phyloP scores from a whole-genome alignment of 202 grass and related monocot species.

The Elaeis oleifera region DNA sequence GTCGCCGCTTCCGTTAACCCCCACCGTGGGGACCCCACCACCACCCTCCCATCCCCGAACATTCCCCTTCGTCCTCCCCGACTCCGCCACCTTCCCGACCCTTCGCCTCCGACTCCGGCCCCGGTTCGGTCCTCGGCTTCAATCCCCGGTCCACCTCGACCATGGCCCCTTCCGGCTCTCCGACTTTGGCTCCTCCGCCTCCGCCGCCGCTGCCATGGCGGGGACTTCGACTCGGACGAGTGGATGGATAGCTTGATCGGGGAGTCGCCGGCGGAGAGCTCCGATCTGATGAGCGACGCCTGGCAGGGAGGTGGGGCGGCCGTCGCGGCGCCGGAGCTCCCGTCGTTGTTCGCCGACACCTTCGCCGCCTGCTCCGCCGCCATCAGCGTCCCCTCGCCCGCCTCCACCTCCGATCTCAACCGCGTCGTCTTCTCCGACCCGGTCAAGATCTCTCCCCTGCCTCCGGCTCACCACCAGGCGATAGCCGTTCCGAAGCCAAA shows the following conservation, averaged over 20 bases:
- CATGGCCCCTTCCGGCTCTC: slow-evolving; percentile 18
- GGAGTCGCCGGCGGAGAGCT: slow-evolving; percentile 21
- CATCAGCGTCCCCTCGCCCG: slow-evolving; percentile 11
- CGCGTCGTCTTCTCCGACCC: slow-evolving; percentile 51
- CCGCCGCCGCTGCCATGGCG: slow-evolving; percentile 30
- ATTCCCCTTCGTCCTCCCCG: slow-evolving; percentile 14
- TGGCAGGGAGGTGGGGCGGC: not conserved
- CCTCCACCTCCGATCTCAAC: slow-evolving; percentile 51
- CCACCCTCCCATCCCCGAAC: slow-evolving; percentile 30
- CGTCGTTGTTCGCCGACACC: slow-evolving; percentile 48
- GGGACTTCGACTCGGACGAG: slow-evolving; percentile 74
- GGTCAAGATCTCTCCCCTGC: slow-evolving; percentile 16
- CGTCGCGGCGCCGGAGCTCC: not conserved
- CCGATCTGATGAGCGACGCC: slow-evolving; percentile 8
- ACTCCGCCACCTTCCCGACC: slow-evolving; percentile 58
- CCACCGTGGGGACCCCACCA: slow-evolving; percentile 17
- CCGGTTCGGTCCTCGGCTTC: not conserved
- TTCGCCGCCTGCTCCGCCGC: slow-evolving; percentile 14
- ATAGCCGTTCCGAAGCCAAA: not conserved
- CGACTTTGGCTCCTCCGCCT: slow-evolving; percentile 20
- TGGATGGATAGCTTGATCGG: slow-evolving; percentile 99
- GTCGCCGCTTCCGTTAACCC: slow-evolving; percentile 2
- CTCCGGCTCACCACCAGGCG: not conserved
- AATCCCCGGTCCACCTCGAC: slow-evolving; percentile 3
- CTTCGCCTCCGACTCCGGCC: slow-evolving; percentile 15